Percentiles rank a stretch among this genome's conserved stretches.
Evolutionary conservation across 306 rosid genomes (phyloP).

Genomic region (Herpetospermum pedunculosum): DNA sequence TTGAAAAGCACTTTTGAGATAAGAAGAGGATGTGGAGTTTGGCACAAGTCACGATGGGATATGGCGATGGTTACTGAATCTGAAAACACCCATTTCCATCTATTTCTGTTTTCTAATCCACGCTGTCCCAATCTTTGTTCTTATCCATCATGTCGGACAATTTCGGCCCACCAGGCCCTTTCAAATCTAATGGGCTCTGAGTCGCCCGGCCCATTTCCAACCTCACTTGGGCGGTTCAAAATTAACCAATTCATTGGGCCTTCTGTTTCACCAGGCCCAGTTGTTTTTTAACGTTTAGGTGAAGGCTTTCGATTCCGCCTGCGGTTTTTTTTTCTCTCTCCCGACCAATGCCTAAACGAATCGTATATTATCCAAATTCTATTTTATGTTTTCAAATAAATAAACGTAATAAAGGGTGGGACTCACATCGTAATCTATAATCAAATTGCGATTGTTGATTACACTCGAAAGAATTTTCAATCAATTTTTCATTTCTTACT

Average conservation of each 20-base stretch:
- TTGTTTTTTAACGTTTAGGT: neutral
- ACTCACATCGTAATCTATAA: too few relatives aligned
- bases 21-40: constrained; percentile 41
- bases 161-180: neutral
- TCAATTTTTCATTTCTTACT: too few relatives aligned
- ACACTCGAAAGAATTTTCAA: too few relatives aligned
- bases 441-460: too few relatives aligned
- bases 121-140: constrained; percentile 3
- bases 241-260: neutral
- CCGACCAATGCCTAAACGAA: too few relatives aligned
- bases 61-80: neutral
- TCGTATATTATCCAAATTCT: too few relatives aligned
- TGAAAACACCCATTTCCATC: neutral
- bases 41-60: constrained; percentile 19
- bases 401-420: too few relatives aligned
- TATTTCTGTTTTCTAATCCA: neutral
- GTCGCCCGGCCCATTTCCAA: neutral
- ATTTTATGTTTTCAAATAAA: too few relatives aligned
- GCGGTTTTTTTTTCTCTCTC: too few relatives aligned
- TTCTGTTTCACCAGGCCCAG: neutral
- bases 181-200: neutral
- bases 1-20: too few relatives aligned
- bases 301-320: neutral
- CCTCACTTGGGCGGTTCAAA: neutral
- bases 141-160: neutral